Base-by-base conservation (phyloP, 2,329 filamentous ascomycete species). In the Ophiocordyceps australis region DNA sequence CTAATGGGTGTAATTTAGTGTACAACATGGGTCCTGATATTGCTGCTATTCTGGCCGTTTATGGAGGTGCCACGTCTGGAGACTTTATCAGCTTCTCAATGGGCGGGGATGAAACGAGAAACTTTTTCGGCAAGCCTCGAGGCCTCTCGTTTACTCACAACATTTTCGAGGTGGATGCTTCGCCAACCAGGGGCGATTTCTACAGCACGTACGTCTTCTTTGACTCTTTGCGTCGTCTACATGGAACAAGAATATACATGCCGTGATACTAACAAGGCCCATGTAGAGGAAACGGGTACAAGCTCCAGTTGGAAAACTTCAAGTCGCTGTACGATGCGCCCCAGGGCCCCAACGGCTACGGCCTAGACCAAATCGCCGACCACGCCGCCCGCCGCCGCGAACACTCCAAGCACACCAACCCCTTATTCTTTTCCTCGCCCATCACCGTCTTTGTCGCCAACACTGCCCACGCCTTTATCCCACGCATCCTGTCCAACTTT, bases 351-450 rank as follows among this genome's bases (percentile, higher is more conserved):
- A 27, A 27, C 7, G 2, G 62, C 57, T 35, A 36, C 57, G 7
- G 44, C 9, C 12, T 26, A 8, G 19, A 17, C 13, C 22, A 21
- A 7, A n/a, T 28, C 2, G 14, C 30, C 8, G 23, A 21, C 9
- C 14, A 17, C 21, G 20, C 18, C 19, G 20, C 21, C n/a, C 22
- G 24, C 16, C 27, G 30, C 9, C 21, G 20, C 11, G 4, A 12
- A n/a, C 15, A 65, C 31, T 57, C 53, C 12, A 50, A 61, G 8
- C 37, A 43, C 14, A 54, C 47, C 11, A 68, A 67, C 36, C 59
- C 61, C 0, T 47, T 62, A 27, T 66, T 65, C 41, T 67, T 61
- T 41, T 60, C 58, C 28, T 56, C 57, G 0, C 61, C 59, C 0
- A 53, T 59, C 28, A 5, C 60, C 10, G 41, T 61, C 20, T 36